These are phyloP conservation scores for Pyrenophora teres DNA, from an alignment of 2,329 filamentous ascomycete species.

Conservation along the genomic window DNA sequence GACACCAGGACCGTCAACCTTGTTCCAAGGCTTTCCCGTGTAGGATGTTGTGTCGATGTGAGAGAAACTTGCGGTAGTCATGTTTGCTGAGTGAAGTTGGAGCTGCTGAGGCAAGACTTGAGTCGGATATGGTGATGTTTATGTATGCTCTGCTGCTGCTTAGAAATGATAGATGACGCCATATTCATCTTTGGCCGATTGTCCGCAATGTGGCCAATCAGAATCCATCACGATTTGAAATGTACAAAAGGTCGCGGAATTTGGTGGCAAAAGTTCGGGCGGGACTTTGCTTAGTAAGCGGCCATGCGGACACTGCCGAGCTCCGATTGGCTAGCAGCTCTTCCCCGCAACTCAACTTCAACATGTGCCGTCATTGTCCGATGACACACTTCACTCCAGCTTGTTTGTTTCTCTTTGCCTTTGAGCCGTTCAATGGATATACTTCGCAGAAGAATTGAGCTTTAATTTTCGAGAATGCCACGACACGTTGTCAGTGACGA, in stretches of 20 bases:
- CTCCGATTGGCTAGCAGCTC: constrained; percentile 11
- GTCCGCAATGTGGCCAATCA: constrained; percentile 23
- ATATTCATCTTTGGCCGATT: constrained; percentile 19
- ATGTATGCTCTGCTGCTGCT: constrained; percentile 25
- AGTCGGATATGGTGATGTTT: constrained; percentile 1
- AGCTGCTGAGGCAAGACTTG: background rate
- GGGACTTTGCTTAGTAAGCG: constrained; percentile 1
- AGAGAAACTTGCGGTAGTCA: constrained; percentile 64
- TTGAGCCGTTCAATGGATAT: too few relatives aligned
- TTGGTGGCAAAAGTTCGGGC: constrained; percentile 5
- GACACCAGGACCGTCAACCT: constrained; percentile 65
- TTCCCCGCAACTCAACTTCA: constrained; percentile 13
- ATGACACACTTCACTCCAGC: background rate
- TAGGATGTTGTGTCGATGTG: constrained; percentile 64
- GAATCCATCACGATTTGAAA: background rate
- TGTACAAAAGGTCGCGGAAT: background rate
- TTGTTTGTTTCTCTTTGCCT: too few relatives aligned
- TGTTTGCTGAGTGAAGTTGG: constrained; percentile 40
- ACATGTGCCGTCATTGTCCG: constrained; percentile 9
- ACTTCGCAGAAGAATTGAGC: too few relatives aligned
- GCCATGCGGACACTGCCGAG: constrained; percentile 4
- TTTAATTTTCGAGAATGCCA: constrained; percentile 19
- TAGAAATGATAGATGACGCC: constrained; percentile 35
- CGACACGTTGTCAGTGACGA: constrained; percentile 32
- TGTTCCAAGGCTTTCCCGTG: constrained; percentile 63